These are phyloP conservation scores for Auriculariales sp. DNA, from an alignment of 768 basidiomycete species.

Conservation along the genomic window DNA sequence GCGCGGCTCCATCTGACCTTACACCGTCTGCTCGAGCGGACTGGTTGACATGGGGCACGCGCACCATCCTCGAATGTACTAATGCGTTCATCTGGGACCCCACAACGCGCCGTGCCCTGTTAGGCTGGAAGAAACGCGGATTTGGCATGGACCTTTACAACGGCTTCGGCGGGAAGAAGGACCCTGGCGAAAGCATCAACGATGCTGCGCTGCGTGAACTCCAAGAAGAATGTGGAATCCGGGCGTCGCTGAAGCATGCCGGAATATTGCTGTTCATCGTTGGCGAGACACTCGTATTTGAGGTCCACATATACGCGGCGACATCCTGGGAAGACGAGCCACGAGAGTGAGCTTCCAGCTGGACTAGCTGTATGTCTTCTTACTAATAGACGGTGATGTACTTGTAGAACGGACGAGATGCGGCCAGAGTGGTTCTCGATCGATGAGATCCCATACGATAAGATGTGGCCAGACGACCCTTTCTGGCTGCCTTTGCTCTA, in stretches of 20 bases:
- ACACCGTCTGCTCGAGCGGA: no score
- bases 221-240: conserved; percentile 60
- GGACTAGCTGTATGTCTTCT: background rate
- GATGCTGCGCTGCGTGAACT: conserved; percentile 62
- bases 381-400: background rate
- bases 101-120: conserved; percentile 15
- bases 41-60: no score
- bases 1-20: no score
- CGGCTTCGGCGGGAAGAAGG: conserved; percentile 83
- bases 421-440: conserved; percentile 57
- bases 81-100: conserved; percentile 44
- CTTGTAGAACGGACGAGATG: conserved; percentile 76
- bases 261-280: conserved; percentile 55
- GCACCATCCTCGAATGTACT: no score
- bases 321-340: conserved; percentile 43
- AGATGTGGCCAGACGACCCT: conserved; percentile 49
- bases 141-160: conserved; percentile 63
- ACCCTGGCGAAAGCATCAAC: conserved; percentile 48
- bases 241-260: conserved; percentile 43
- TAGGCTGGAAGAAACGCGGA: conserved; percentile 71
- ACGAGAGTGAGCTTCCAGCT: conserved; percentile 39
- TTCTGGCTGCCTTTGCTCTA: conserved; percentile 57
- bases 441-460: conserved; percentile 39
- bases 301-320: conserved; percentile 61
- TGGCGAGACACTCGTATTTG: conserved; percentile 41